Conservation (phyloP, 768 basidiomycete species). For the Lepiota subincarnata region DNA sequence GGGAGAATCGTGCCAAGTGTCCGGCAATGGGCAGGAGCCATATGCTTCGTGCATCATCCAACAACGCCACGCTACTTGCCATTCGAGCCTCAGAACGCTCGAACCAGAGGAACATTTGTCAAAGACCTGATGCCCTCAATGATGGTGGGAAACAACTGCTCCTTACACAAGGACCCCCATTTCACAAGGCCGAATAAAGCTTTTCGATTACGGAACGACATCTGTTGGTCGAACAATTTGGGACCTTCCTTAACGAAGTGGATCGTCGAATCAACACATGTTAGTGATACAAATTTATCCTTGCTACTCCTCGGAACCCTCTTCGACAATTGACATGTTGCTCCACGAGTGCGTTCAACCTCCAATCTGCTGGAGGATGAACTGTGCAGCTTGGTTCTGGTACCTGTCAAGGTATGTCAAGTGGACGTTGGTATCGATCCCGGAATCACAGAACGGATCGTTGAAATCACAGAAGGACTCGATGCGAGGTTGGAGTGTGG, state of each 20-base stretch:
- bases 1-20: neutral
- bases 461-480: slow-evolving; percentile 23
- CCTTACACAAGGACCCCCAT: neutral
- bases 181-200: neutral
- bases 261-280: neutral
- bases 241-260: neutral
- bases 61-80: neutral
- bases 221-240: neutral
- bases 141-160: neutral
- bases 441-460: slow-evolving; percentile 28
- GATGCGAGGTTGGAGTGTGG: slow-evolving; percentile 21
- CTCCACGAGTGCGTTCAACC: slow-evolving; percentile 13
- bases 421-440: slow-evolving; percentile 16
- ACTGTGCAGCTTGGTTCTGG: slow-evolving; percentile 22
- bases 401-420: slow-evolving; percentile 24
- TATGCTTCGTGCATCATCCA: neutral
- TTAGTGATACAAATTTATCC: neutral
- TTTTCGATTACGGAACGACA: neutral
- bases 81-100: neutral
- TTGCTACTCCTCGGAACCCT: neutral
- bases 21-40: neutral
- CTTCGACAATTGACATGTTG: neutral
- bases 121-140: neutral
- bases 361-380: slow-evolving; percentile 24
- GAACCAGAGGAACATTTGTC: neutral